Evolutionary conservation across 495 filamentous ascomycete genomes (phyloP), one percentile per base, ranked within the genome.

Genomic region (Xylaria sp.): DNA sequence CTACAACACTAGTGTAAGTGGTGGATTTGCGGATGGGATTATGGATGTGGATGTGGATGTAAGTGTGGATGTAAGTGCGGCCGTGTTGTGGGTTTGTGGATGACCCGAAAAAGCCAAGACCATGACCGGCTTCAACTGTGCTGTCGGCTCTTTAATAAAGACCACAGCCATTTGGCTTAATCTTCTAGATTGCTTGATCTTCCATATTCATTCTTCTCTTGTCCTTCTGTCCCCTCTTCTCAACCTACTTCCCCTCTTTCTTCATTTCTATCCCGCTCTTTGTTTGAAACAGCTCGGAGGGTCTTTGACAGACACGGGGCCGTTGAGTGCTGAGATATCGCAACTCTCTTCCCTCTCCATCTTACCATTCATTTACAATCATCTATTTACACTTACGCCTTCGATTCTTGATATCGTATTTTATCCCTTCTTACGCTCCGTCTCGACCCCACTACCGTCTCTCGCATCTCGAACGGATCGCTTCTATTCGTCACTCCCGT

Each of bases 251-350:
- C 40, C 19, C 48, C 33, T 43, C 55, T 44, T 70, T 63, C 33
- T 65, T 57, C 50, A 57, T 48, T 65, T 70, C 37, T 19, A 55
- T 70, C 57, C 67, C 67, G 43, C 29, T 44, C 68, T 63, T 70
- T 70, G 57, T 52, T 62, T 48, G 43, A 62, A 70, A 70, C 44
- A 63, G 9, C 53, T 59, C 53, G 53, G 67, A 61, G 53, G 17
- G 53, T 48, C 67, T 69, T 69, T 69, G 50, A 68, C 29, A 57
- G 66, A 59, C 66, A 68, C 66, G 40, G 52, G 63, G 31, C 19
- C 21, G n/a, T 67, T 53, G 48, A 40, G 66, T 58, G 50, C 37
- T 68, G 52, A 33, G 40, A 46, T 58, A 68, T 29, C 19, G 52
- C 31, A 46, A 61, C 57, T 61, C 67, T 69, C 26, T 52, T 24